Evolutionary conservation across 75 land plant species (phyloP), one percentile per base, ranked within the genome.

Genomic region (Pinus taeda): DNA sequence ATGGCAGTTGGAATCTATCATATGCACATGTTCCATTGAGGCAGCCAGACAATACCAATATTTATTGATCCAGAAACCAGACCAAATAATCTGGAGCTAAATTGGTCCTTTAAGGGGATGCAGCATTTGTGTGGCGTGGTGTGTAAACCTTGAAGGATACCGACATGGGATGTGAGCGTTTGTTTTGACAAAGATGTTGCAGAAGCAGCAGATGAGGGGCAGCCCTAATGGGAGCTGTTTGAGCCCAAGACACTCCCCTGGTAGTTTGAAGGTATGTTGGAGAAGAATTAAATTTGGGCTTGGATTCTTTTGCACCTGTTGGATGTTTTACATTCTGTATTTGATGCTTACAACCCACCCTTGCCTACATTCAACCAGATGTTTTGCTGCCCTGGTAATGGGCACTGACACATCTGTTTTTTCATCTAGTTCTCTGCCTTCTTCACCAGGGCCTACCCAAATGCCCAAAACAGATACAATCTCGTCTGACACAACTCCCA

Each of bases 291-390:
- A 49, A 49, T 49, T 49, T 49, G 55, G 55, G 55, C 55, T 49
- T 49, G 74, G 74, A 24, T 15, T 73, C 20, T 57, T 29, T 53
- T 57, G 57, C 20, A 15, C 74, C 55, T 73, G 58, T 73, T 73
- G 74, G 74, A 57, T 22, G 15, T 22, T 73, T 26, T 73, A 73
- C 55, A 17, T 73, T 9, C 18, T 73, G 58, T 73, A 73, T 49
- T 53, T 73, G 74, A 73, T 73, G 74, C 58, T 73, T 56, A 73
- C 74, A 4, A 73, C 74, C 42, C 74, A 73, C 29, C 74, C 74
- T 55, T 73, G 74, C 29, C 21, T 73, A 30, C 74, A 73, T 42
- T 73, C 74, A 17, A 22, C 58, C 11, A 56, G 55, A 15, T 73
- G 74, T 29, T 22, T 73, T 56, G 74, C 74, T 26, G 74, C 74